These are phyloP conservation scores for Drosera capensis DNA, from an alignment of 148 eudicot species.

Conservation along the genomic window DNA sequence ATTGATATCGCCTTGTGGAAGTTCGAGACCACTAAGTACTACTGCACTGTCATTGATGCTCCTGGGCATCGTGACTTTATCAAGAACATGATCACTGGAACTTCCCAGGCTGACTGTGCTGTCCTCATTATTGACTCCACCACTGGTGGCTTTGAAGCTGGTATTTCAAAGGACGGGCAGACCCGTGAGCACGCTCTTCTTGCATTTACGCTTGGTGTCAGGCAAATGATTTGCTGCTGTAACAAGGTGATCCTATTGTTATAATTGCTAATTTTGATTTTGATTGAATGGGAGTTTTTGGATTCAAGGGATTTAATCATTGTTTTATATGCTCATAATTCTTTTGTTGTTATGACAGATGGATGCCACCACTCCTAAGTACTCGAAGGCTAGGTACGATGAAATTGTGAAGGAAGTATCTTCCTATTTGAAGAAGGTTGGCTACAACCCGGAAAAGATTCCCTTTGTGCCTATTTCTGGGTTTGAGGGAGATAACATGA, in stretches of 20 bases:
- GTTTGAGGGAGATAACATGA: slow-evolving; percentile 24
- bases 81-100: slow-evolving; percentile 40
- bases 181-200: slow-evolving; percentile 36
- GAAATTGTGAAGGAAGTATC: slow-evolving; percentile 26
- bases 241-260: slow-evolving; percentile 17
- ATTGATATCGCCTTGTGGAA: slow-evolving; percentile 35
- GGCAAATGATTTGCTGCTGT: slow-evolving; percentile 33
- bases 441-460: slow-evolving; percentile 19
- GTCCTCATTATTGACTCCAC: slow-evolving; percentile 35
- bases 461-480: slow-evolving; percentile 21
- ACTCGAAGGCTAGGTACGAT: slow-evolving; percentile 19
- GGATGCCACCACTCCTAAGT: slow-evolving; percentile 27
- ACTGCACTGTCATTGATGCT: slow-evolving; percentile 38
- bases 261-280: neutral
- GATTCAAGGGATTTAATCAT: neutral
- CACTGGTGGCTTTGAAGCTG: slow-evolving; percentile 40
- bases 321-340: neutral
- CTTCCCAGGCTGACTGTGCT: slow-evolving; percentile 35
- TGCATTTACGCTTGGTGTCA: slow-evolving; percentile 31
- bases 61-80: slow-evolving; percentile 35
- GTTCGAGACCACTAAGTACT: slow-evolving; percentile 33
- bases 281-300: neutral
- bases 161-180: slow-evolving; percentile 38
- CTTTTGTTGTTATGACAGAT: slow-evolving; percentile 5
- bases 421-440: slow-evolving; percentile 22